These are phyloP conservation scores for Adansonia madagascariensis DNA, from an alignment of 441 rosid species.

Conservation along the genomic window DNA sequence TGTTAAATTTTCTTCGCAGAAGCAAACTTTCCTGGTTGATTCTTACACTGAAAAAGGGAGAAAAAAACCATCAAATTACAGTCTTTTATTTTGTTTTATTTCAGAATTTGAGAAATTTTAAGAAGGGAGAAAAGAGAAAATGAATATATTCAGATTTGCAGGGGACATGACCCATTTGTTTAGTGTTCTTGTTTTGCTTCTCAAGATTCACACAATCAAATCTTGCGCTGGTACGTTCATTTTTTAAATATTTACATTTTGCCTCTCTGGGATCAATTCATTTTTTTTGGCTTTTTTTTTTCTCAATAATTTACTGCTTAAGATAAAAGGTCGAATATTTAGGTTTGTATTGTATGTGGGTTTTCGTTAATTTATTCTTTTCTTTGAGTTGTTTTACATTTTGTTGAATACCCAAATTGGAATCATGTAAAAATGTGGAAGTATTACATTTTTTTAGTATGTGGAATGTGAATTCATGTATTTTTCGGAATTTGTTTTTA, in stretches of 20 bases:
- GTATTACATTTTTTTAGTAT: background rate
- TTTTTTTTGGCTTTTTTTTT: background rate
- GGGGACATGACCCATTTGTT: no score
- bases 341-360: background rate
- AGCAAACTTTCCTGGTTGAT: conserved; percentile 1
- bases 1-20: background rate
- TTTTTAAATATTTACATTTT: background rate
- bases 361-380: conserved; percentile 10
- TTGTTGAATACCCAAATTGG: background rate
- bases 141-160: conserved; percentile 69
- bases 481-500: background rate
- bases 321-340: background rate
- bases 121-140: conserved; percentile 29
- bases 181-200: conserved; percentile 59
- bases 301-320: background rate
- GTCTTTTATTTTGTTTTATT: background rate
- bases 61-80: background rate
- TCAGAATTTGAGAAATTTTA: background rate
- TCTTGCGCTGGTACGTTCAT: conserved; percentile 64
- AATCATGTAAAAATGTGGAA: background rate
- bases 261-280: background rate
- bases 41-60: background rate
- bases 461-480: background rate
- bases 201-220: conserved; percentile 83
- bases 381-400: background rate